Evolutionary conservation across 2,329 filamentous ascomycete genomes (phyloP).

Genomic region (Cryphonectria japonica): DNA sequence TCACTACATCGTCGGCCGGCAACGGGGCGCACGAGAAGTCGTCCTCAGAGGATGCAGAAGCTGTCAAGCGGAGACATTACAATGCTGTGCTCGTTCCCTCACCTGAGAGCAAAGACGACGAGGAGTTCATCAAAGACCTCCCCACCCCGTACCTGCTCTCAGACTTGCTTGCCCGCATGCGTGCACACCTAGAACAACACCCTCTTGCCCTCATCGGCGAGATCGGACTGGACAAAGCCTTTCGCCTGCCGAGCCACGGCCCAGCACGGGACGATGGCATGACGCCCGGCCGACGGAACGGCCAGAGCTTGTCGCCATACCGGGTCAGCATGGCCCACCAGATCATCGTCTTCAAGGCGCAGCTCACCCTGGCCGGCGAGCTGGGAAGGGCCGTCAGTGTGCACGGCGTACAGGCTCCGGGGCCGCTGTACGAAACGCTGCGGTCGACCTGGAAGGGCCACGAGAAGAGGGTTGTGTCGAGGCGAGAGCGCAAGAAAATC

Average conservation of each 20-base stretch:
- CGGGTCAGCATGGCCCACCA: constrained; percentile 73
- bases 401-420: constrained; percentile 78
- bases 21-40: constrained; percentile 40
- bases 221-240: constrained; percentile 76
- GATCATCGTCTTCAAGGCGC: constrained; percentile 64
- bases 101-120: constrained; percentile 46
- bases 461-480: constrained; percentile 64
- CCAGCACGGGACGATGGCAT: constrained; percentile 54
- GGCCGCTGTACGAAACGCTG: constrained; percentile 68
- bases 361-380: constrained; percentile 73
- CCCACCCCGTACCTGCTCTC: constrained; percentile 65
- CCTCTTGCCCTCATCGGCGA: constrained; percentile 74
- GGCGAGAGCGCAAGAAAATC: constrained; percentile 57
- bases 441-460: constrained; percentile 71
- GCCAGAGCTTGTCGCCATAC: constrained; percentile 68
- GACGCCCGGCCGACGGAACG: constrained; percentile 73
- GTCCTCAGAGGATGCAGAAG: constrained; percentile 31
- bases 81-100: constrained; percentile 63
- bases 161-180: constrained; percentile 59
- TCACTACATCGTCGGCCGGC: constrained; percentile 30
- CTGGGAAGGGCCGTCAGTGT: constrained; percentile 67
- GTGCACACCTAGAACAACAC: constrained; percentile 56
- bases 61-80: constrained; percentile 63
- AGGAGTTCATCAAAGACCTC: constrained; percentile 52
- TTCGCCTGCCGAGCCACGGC: constrained; percentile 65